Evolutionary conservation across 1,284 basidiomycete genomes (phyloP), one percentile per base, ranked within the genome.

Genomic region (Cryptococcus sp.): DNA sequence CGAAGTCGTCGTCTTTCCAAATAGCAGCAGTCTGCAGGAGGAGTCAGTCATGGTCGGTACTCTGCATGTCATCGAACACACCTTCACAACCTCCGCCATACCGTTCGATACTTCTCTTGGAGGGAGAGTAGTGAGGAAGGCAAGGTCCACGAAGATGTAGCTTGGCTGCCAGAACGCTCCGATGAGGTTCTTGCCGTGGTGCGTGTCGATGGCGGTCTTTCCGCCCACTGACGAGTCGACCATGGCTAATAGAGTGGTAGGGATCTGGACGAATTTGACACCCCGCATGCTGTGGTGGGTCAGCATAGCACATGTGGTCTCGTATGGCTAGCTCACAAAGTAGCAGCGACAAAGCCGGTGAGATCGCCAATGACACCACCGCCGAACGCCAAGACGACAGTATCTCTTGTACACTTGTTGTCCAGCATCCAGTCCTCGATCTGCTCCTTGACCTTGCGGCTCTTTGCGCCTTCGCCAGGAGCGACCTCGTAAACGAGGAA

Each of bases 51-150:
- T 22, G 27, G 47, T 30, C 22, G 20, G 38, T 17, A 52, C 43
- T 40, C 3, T 49, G 41, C 25, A 25, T 25, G 6, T 25, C 6
- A 25, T 43, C 5, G 0, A 16, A 77, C 81, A 66, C 59, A 90
- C 92, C 85, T 98, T 99, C 78, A 99, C 87, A 4, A 98, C 90
- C 78, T 99, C 95, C 1, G 96, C 94, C 91, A 99, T 97, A 48
- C 95, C 95, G 73, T 99, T 99, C 46, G 91, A 90, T 67, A 98
- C 94, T 77, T 99, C 96, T 61, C 96, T 84, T 46, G 87, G 80
- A 0, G 94, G 94, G 5, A 99, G 87, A 1, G 93, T 95, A 68
- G 93, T 90, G 61, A 99, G 85, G 83, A 96, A 96, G 0, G 93
- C 89, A 17, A 92, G 89, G 77, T 99, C 96, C 68, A 98, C 96